Evolutionary conservation across 2,329 filamentous ascomycete genomes (phyloP), one percentile per base, ranked within the genome.

Genomic region (Colletotrichum sp.): DNA sequence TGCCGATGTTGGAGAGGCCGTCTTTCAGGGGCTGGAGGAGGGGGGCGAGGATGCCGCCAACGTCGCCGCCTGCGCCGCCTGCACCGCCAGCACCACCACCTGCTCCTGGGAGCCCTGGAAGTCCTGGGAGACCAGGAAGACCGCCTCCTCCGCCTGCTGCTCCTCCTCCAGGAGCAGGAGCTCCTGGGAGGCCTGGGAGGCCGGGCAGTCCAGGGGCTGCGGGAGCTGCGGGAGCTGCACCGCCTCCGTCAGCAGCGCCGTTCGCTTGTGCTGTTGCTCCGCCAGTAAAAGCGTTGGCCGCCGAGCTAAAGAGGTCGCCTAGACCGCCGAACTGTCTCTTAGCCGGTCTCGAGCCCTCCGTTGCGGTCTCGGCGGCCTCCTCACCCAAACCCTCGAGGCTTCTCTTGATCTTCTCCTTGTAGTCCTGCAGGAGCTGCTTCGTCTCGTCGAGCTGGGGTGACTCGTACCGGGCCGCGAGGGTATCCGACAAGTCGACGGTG

Each of bases 1-100:
- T 68, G 6, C 76, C 77, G 18, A 79, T 62, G 66, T 76, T 75
- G 22, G 59, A 73, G 15, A 79, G 55, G 8, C 71, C 69, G 67
- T 75, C 75, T 26, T 32, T 71, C 13, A 79, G 44, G 9, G 77
- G 77, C 34, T 73, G 70, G 9, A 77, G 22, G 6, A 79, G 68
- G 8, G 62, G 73, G 2, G 55, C 26, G 52, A 72, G 68, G 24
- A 77, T 55, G 3, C 71, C 77, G 24, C 60, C 48, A 57, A 44
- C 59, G 69, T 68, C 52, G 15, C 30, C 64, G 8, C n/a, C n/a
- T n/a, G n/a, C n/a, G n/a, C 30, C 64, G 4, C 26, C 71, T 6
- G 16, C 52, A 3, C 36, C 68, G 5, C 10, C 55, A n/a, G n/a
- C n/a, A 2, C 32, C 66, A 4, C 59, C 69, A 12, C 68, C 59